Evolutionary conservation across 352 stramenopile species (phyloP).

Genomic region (Globisporangium ultimum): DNA sequence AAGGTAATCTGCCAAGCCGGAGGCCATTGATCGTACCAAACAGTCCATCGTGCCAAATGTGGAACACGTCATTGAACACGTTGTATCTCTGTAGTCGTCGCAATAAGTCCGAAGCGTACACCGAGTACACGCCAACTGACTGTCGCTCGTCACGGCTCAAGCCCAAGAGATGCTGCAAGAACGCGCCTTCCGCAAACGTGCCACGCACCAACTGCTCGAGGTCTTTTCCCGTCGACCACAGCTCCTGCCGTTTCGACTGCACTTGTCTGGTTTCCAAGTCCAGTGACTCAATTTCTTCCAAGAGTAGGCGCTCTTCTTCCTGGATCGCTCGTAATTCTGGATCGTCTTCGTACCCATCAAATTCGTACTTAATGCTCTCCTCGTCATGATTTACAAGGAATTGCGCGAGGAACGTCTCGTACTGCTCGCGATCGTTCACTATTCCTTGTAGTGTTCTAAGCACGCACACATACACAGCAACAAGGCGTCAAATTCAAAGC

Average conservation of each 20-base stretch:
- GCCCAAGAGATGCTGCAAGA: slow-evolving; percentile 71
- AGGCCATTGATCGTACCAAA: slow-evolving; percentile 90
- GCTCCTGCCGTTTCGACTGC: slow-evolving; percentile 48
- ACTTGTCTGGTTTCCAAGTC: slow-evolving; percentile 58
- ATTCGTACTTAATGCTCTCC: slow-evolving; percentile 22
- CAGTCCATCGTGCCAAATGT: slow-evolving; percentile 89
- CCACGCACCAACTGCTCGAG: slow-evolving; percentile 68
- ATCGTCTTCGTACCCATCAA: slow-evolving; percentile 37
- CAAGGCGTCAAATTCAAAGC: not conserved
- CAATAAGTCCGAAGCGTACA: slow-evolving; percentile 80
- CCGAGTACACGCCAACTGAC: slow-evolving; percentile 68
- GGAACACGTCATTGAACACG: slow-evolving; percentile 89
- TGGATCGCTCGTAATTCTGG: slow-evolving; percentile 49
- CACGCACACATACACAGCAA: slow-evolving; percentile 10
- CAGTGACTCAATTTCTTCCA: slow-evolving; percentile 49
- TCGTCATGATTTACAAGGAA: slow-evolving; percentile 38
- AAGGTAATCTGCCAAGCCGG: slow-evolving; percentile 75
- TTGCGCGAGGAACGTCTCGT: slow-evolving; percentile 51
- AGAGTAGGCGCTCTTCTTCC: slow-evolving; percentile 56
- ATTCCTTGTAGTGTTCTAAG: slow-evolving; percentile 41
- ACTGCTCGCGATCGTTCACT: slow-evolving; percentile 46
- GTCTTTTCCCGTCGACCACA: slow-evolving; percentile 73
- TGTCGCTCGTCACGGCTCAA: slow-evolving; percentile 74
- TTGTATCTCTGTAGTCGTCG: slow-evolving; percentile 82
- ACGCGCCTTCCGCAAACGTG: slow-evolving; percentile 70